Percentiles rank a stretch among this genome's conserved stretches.
phyloP scores from a whole-genome alignment of 2,329 filamentous ascomycete genomes.

The Cladosporium sp. region DNA sequence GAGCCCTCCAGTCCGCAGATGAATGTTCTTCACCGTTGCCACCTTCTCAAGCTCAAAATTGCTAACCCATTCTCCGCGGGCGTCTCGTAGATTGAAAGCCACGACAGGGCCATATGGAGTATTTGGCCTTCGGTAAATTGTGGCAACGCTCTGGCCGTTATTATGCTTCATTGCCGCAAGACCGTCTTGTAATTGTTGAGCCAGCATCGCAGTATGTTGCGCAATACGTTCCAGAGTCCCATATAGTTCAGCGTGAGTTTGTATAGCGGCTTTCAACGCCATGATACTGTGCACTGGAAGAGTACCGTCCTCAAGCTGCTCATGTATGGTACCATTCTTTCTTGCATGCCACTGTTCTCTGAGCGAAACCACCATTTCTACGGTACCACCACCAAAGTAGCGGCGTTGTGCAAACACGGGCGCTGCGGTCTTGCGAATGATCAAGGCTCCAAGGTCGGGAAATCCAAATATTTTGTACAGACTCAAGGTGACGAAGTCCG shows the following conservation, averaged over 20 bases:
- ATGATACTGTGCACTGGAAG: conserved; percentile 86
- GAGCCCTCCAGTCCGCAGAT: conserved; percentile 80
- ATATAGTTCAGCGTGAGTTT: conserved; percentile 65
- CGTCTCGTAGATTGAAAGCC: conserved; percentile 75
- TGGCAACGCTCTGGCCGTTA: conserved; percentile 63
- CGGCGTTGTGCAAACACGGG: conserved; percentile 58
- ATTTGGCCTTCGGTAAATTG: conserved; percentile 52
- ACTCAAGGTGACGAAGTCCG: conserved; percentile 84
- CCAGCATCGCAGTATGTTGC: conserved; percentile 65
- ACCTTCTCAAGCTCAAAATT: conserved; percentile 85
- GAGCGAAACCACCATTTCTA: conserved; percentile 74
- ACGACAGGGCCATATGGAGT: conserved; percentile 66
- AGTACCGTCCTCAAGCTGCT: conserved; percentile 85
- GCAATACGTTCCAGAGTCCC: conserved; percentile 63
- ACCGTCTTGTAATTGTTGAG: conserved; percentile 53
- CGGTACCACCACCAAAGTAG: conserved; percentile 93
- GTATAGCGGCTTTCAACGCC: conserved; percentile 71
- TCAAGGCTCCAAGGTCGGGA: conserved; percentile 79
- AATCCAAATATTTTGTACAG: conserved; percentile 99
- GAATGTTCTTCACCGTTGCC: conserved; percentile 70
- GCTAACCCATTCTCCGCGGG: conserved; percentile 68
- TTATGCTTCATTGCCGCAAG: conserved; percentile 61
- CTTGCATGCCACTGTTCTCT: conserved; percentile 78
- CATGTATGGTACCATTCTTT: conserved; percentile 68
- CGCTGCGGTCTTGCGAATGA: conserved; percentile 70